These are phyloP conservation scores for Paratinospora sagittata DNA, from an alignment of 164 flowering plant species.

Conservation along the genomic window DNA sequence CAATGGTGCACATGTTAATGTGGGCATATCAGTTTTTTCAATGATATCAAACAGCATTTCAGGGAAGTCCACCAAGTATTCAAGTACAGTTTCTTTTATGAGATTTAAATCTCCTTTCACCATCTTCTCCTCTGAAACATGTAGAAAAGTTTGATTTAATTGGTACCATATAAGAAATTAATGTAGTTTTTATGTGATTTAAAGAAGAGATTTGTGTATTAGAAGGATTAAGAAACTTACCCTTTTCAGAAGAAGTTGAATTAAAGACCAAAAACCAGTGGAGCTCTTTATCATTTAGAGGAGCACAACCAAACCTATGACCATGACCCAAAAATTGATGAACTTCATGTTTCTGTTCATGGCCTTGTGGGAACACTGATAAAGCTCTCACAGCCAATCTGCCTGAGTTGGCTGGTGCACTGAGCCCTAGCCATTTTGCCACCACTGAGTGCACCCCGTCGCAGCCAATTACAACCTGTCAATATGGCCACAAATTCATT, in stretches of 20 bases:
- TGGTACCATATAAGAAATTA: too few species aligned
- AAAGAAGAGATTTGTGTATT: too few species aligned
- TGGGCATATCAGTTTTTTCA: constrained; percentile 13
- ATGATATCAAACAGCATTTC: constrained; percentile 15
- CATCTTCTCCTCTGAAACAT: constrained; percentile 8
- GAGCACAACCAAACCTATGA: constrained; percentile 29
- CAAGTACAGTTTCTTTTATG: constrained; percentile 19
- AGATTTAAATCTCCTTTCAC: constrained; percentile 8
- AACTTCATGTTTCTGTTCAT: constrained; percentile 28
- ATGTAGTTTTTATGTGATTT: too few species aligned
- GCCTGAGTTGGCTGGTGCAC: constrained; percentile 32
- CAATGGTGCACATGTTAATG: constrained; percentile 27
- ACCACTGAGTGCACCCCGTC: constrained; percentile 56
- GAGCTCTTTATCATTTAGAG: constrained; percentile 30
- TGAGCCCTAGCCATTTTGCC: constrained; percentile 42
- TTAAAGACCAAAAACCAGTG: constrained; percentile 32
- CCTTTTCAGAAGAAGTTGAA: neutral
- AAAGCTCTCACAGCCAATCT: constrained; percentile 38
- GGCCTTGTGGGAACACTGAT: constrained; percentile 38
- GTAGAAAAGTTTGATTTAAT: too few species aligned
- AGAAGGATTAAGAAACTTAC: constrained; percentile 2
- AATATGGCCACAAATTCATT: too few species aligned
- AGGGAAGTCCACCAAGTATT: constrained; percentile 19
- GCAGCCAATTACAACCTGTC: constrained; percentile 45
- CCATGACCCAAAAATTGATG: constrained; percentile 25